Conservation (phyloP, 345 rosid genomes). For the Gossypium mustelinum region DNA sequence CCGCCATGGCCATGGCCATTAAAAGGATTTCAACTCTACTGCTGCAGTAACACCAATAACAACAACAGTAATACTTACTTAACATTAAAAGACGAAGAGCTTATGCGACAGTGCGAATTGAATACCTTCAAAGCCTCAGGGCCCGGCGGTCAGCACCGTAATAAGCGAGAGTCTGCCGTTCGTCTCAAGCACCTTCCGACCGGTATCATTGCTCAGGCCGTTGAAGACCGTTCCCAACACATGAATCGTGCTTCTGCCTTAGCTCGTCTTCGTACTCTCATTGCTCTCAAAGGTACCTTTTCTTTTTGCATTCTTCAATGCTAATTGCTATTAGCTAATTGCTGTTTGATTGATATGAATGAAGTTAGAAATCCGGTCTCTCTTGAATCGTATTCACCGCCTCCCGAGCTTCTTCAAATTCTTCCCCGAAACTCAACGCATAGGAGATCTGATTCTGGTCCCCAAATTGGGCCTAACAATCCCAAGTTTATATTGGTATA, state of each 20-base stretch:
- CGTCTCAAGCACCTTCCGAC: conserved; percentile 85
- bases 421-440: conserved; percentile 73
- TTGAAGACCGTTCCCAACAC: conserved; percentile 91
- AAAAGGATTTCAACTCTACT: not conserved
- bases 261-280: conserved; percentile 64
- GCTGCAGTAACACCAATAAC: not conserved
- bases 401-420: conserved; percentile 78
- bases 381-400: conserved; percentile 60
- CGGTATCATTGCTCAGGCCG: conserved; percentile 78
- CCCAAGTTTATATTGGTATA: conserved; percentile 71
- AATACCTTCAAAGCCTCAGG: conserved; percentile 73
- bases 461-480: conserved; percentile 91
- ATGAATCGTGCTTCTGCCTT: conserved; percentile 86
- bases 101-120: conserved; percentile 74
- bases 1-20: not conserved
- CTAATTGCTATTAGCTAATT: not conserved
- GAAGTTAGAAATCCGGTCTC: conserved; percentile 68
- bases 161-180: conserved; percentile 92
- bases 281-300: conserved; percentile 67
- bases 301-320: not conserved
- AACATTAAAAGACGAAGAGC: conserved; percentile 59
- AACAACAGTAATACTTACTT: conserved; percentile 29
- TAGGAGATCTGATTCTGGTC: conserved; percentile 58
- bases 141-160: conserved; percentile 96
- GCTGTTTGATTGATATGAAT: conserved; percentile 13